phyloP scores from a whole-genome alignment of 2,329 filamentous ascomycete genomes.

The Capronia coronata region DNA sequence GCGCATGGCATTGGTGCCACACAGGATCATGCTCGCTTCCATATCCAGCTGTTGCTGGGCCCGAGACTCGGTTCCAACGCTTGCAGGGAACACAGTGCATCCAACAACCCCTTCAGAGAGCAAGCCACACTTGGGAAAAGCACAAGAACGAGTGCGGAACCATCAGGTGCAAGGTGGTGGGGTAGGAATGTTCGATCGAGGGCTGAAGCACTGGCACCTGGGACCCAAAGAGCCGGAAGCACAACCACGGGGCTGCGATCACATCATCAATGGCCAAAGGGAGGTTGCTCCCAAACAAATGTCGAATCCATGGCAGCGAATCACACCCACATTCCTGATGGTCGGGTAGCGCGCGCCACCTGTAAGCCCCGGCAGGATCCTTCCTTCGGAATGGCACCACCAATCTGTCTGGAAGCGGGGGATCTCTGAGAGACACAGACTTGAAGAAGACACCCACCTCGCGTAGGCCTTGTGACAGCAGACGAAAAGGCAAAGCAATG shows the following conservation, averaged over 20 bases:
- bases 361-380: not conserved
- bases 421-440: not conserved
- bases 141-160: not conserved
- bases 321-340: not conserved
- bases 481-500: not conserved
- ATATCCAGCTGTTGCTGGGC: not conserved
- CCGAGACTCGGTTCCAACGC: not conserved
- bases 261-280: no score
- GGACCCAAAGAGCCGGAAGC: not conserved
- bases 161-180: not conserved
- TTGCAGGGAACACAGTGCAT: not conserved
- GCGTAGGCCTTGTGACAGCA: not conserved
- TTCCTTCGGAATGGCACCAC: not conserved
- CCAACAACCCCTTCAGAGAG: no score
- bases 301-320: not conserved
- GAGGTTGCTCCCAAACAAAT: no score
- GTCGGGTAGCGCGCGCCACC: not conserved
- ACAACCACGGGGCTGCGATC: not conserved
- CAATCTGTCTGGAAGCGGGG: not conserved
- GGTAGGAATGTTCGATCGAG: not conserved
- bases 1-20: no score
- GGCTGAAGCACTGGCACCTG: not conserved
- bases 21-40: no score
- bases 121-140: no score
- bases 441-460: not conserved